Conservation (phyloP, 2,329 filamentous ascomycete genomes). For the Cladosporium sp. region DNA sequence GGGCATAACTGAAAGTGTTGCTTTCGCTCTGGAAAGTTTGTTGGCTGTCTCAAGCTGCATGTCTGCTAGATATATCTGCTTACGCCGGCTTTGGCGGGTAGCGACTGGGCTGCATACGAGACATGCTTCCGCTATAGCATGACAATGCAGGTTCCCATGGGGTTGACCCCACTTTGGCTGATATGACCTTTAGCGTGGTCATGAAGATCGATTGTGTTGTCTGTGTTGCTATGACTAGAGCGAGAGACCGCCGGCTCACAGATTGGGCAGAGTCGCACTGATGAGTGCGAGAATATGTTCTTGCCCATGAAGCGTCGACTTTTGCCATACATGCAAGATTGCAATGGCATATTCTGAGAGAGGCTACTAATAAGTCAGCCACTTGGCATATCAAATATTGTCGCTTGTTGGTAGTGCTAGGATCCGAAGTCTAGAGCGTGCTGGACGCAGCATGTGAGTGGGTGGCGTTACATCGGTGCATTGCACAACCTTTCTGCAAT, state of each 20-base stretch:
- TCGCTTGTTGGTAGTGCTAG: background rate
- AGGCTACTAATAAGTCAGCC: background rate
- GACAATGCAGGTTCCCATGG: background rate
- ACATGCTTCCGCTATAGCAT: background rate
- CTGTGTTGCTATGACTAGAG: background rate
- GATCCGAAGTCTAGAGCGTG: background rate
- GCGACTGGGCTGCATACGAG: slow-evolving; percentile 1
- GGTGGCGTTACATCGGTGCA: too few relatives aligned
- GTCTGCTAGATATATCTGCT: background rate
- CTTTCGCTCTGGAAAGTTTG: background rate
- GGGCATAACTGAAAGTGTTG: background rate
- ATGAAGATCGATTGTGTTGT: background rate
- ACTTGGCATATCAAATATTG: background rate
- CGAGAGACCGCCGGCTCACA: background rate
- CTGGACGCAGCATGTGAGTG: background rate
- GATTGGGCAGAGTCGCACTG: background rate
- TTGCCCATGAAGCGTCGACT: background rate
- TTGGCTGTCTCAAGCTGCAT: background rate
- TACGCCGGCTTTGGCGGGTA: background rate
- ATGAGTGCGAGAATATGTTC: background rate
- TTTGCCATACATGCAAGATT: background rate
- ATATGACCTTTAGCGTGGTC: background rate
- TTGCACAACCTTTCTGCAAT: background rate
- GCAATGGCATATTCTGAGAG: too few relatives aligned
- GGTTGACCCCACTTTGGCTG: background rate